Evolutionary conservation across 2,329 filamentous ascomycete genomes (phyloP).

Genomic region (Aspergillus floridensis): DNA sequence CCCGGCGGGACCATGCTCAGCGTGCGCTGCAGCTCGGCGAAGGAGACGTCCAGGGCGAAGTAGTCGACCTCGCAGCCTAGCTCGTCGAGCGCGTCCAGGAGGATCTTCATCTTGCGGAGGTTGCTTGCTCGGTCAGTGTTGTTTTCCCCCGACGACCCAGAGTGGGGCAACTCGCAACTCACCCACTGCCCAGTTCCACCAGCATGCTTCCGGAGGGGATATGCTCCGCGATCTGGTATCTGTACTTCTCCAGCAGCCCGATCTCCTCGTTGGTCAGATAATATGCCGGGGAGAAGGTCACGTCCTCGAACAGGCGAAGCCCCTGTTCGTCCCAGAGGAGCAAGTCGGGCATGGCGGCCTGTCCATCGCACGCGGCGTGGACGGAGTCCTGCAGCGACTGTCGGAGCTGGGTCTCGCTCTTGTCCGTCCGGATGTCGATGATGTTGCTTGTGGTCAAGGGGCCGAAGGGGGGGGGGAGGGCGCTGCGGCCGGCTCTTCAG

Average conservation of each 20-base stretch:
- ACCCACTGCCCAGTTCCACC: constrained; percentile 16
- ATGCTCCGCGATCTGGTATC: constrained; percentile 5
- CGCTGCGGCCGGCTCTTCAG: not conserved
- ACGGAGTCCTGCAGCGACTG: constrained; percentile 7
- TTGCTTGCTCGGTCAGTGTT: constrained; percentile 3
- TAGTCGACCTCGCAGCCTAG: constrained; percentile 74
- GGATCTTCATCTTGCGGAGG: constrained; percentile 78
- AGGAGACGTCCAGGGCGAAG: constrained; percentile 78
- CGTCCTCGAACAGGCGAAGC: constrained; percentile 26
- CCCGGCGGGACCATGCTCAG: constrained; percentile 57
- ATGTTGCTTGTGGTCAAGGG: constrained; percentile 3
- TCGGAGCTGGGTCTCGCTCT: constrained; percentile 5
- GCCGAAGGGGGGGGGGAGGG: not conserved
- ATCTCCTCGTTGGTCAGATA: constrained; percentile 12
- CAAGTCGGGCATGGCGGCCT: constrained; percentile 23
- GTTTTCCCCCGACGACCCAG: constrained; percentile 45
- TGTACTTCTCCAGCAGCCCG: constrained; percentile 1
- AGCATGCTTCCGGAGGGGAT: constrained; percentile 9
- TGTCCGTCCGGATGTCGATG: constrained; percentile 12
- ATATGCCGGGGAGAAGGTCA: constrained; percentile 20
- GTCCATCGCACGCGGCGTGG: not conserved
- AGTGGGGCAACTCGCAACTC: not conserved
- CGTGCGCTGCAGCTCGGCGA: constrained; percentile 73
- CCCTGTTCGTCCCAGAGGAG: constrained; percentile 27
- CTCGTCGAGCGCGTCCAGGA: constrained; percentile 74